Conservation (phyloP, 345 rosid genomes). For the Pistacia integerrima region DNA sequence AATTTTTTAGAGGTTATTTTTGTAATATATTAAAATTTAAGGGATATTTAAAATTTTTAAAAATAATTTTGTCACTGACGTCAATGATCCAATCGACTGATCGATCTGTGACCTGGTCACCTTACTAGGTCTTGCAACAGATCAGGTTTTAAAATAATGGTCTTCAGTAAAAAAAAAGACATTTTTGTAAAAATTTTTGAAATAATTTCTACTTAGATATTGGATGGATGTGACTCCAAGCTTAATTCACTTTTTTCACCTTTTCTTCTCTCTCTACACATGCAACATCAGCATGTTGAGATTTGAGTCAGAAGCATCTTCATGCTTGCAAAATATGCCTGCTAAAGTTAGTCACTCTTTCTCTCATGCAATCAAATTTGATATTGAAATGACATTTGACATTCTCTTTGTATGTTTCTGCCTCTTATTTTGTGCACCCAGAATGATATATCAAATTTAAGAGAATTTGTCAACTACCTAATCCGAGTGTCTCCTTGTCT, state of each 20-base stretch:
- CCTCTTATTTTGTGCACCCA: conserved; percentile 10
- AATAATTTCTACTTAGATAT: no score
- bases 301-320: conserved; percentile 19
- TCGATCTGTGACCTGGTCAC: no score
- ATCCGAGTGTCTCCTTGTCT: conserved; percentile 22
- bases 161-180: no score
- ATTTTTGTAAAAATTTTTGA: no score
- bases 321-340: conserved; percentile 7
- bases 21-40: no score
- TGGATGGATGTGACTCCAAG: no score
- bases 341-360: conserved; percentile 5
- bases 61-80: no score
- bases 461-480: conserved; percentile 30
- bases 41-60: no score
- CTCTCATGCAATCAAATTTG: conserved; percentile 6
- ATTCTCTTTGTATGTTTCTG: conserved; percentile 3
- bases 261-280: conserved; percentile 6
- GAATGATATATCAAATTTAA: background rate
- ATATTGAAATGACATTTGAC: background rate
- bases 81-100: no score
- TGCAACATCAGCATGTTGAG: background rate
- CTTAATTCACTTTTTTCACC: background rate
- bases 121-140: no score
- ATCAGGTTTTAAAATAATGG: no score
- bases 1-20: no score